A percentile compares a stretch with the other conserved stretches of the same genome.
These are phyloP conservation scores for Artemisia argyi DNA, from an alignment of 129 eudicot species.

Conservation along the genomic window DNA sequence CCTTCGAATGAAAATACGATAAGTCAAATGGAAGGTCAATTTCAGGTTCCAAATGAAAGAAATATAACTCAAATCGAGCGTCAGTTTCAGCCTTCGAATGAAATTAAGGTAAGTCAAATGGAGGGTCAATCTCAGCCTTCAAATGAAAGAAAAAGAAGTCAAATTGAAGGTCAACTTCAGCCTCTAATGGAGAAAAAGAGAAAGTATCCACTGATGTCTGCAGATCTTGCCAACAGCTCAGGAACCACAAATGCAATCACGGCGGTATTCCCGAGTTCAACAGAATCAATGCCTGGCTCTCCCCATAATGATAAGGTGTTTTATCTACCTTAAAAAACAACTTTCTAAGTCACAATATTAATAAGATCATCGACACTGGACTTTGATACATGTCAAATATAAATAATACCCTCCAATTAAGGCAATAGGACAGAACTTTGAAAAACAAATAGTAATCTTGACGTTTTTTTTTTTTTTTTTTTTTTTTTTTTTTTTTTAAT, in stretches of 20 bases:
- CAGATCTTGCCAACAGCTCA: conserved; percentile 41
- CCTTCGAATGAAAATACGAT: conserved; percentile 27
- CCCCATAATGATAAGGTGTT: conserved; percentile 50
- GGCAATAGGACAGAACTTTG: neutral
- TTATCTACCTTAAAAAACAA: neutral
- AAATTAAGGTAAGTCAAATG: conserved; percentile 31
- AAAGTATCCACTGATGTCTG: conserved; percentile 37
- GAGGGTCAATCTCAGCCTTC: conserved; percentile 26
- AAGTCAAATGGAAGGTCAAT: conserved; percentile 34
- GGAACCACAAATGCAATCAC: conserved; percentile 36
- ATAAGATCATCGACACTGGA: neutral
- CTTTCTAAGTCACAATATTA: neutral
- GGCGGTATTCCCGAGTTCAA: conserved; percentile 49
- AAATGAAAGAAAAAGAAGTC: conserved; percentile 40
- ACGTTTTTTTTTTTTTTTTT: too few species aligned
- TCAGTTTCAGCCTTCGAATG: conserved; percentile 34
- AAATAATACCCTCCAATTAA: conserved; percentile 4
- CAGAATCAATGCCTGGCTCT: conserved; percentile 60
- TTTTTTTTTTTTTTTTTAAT: too few species aligned
- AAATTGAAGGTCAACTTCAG: conserved; percentile 28
- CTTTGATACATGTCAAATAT: neutral
- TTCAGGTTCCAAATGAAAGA: conserved; percentile 16
- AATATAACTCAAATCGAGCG: conserved; percentile 43
- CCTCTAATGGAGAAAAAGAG: conserved; percentile 35
- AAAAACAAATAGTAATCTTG: neutral